phyloP scores from a whole-genome alignment of 2,329 filamentous ascomycete genomes.

The Chaetomium olivaceum region DNA sequence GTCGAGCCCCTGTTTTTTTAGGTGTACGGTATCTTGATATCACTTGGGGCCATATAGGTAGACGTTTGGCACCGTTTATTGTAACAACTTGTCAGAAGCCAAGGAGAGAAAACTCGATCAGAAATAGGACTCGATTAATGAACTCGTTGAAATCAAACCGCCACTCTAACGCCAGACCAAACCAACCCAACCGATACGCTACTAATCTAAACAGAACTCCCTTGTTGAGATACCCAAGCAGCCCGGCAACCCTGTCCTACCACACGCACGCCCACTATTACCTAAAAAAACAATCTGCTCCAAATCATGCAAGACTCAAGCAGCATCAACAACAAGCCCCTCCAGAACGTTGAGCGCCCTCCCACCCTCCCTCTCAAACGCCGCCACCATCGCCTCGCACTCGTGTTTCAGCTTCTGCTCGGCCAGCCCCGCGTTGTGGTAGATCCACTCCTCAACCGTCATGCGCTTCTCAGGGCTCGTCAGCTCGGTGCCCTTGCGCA shows the following conservation, averaged over 20 bases:
- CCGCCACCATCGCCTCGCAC: constrained; percentile 78
- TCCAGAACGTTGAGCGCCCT: constrained; percentile 77
- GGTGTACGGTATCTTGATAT: background rate
- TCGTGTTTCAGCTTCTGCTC: constrained; percentile 77
- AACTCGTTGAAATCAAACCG: constrained; percentile 5
- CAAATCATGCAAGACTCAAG: background rate
- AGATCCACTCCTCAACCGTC: constrained; percentile 93
- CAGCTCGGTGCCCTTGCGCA: constrained; percentile 61
- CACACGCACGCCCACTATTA: background rate
- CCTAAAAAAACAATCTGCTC: too few relatives aligned
- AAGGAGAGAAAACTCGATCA: background rate
- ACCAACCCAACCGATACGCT: background rate
- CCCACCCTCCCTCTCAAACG: constrained; percentile 81
- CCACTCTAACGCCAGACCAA: constrained; percentile 1
- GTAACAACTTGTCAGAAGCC: background rate
- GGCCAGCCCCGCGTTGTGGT: constrained; percentile 74
- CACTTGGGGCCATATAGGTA: too few relatives aligned
- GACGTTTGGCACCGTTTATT: too few relatives aligned
- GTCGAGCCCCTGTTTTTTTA: background rate
- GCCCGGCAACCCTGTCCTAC: background rate
- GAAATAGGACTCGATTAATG: constrained; percentile 6
- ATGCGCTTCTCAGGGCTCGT: constrained; percentile 79
- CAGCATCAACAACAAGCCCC: constrained; percentile 59
- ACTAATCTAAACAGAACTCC: background rate
- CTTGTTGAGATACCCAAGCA: background rate